A percentile compares a stretch with the other conserved stretches of the same genome.
Conservation (phyloP, 192 early-diverging fungal species). For the Chytriomyces sp. region DNA sequence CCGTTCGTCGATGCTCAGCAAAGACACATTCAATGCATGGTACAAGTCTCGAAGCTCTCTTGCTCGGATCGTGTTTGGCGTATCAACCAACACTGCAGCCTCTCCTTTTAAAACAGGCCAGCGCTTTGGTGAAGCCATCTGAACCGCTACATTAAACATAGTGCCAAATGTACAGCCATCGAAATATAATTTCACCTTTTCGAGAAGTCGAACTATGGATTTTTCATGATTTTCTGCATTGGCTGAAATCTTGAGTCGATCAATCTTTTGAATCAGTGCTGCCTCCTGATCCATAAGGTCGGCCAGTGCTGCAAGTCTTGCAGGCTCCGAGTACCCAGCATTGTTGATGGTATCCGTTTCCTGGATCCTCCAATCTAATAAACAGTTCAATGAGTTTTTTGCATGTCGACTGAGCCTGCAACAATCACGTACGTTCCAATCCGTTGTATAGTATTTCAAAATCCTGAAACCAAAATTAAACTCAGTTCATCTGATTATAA, state of each 20-base stretch:
- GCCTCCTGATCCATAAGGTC: constrained; percentile 65
- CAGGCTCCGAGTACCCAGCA: constrained; percentile 54
- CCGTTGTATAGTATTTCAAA: constrained; percentile 67
- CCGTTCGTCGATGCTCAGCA: constrained; percentile 60
- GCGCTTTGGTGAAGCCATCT: constrained; percentile 49
- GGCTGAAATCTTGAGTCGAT: constrained; percentile 60
- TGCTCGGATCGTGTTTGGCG: constrained; percentile 62
- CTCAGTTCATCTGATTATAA: not conserved
- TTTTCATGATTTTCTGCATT: constrained; percentile 59
- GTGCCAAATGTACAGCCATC: not conserved
- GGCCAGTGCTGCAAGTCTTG: constrained; percentile 59
- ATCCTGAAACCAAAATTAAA: constrained; percentile 31
- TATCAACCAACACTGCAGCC: constrained; percentile 53
- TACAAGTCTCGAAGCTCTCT: constrained; percentile 66
- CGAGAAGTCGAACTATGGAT: constrained; percentile 49
- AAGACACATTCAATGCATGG: constrained; percentile 56
- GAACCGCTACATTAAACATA: not conserved
- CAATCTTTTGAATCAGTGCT: constrained; percentile 65
- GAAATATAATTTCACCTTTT: constrained; percentile 40
- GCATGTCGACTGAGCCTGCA: not conserved
- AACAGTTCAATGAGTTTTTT: not conserved
- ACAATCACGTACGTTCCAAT: constrained; percentile 55
- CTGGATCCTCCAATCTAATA: constrained; percentile 59
- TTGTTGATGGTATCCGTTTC: constrained; percentile 61
- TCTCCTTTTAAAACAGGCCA: constrained; percentile 35